phyloP scores from a whole-genome alignment of 768 basidiomycete genomes.

The Rhodosporidiobolus sp. region DNA sequence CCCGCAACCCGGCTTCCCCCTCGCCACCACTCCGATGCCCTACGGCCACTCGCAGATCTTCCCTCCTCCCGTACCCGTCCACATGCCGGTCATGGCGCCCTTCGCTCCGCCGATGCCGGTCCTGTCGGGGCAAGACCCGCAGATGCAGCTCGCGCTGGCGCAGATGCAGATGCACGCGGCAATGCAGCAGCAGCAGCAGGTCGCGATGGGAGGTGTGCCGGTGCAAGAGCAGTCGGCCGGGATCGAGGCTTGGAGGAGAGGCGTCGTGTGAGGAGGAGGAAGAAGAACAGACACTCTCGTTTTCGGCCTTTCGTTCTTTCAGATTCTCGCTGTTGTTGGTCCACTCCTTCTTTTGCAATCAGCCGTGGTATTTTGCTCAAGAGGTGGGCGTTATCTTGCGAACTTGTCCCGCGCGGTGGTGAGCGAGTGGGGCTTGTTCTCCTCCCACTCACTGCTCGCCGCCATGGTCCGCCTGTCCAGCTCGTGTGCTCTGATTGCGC shows the following conservation, averaged over 20 bases:
- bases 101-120: background rate
- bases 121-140: background rate
- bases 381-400: no score
- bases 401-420: background rate
- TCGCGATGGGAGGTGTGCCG: background rate
- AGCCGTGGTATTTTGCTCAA: background rate
- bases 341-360: background rate
- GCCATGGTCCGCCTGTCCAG: constrained; percentile 16
- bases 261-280: background rate
- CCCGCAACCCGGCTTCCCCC: background rate
- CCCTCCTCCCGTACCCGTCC: background rate
- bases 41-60: constrained; percentile 1
- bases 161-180: constrained; percentile 33
- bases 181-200: background rate
- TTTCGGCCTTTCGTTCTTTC: no score
- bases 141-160: constrained; percentile 20
- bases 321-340: background rate
- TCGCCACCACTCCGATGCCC: background rate
- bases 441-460: background rate
- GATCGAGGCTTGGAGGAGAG: constrained; percentile 31
- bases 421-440: background rate
- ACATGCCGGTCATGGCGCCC: background rate
- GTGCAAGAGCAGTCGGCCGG: background rate
- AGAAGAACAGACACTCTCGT: constrained; percentile 9
- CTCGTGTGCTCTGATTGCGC: constrained; percentile 5